These are phyloP conservation scores for Pythium rishiriense DNA, from an alignment of 352 stramenopile genomes.

Conservation along the genomic window DNA sequence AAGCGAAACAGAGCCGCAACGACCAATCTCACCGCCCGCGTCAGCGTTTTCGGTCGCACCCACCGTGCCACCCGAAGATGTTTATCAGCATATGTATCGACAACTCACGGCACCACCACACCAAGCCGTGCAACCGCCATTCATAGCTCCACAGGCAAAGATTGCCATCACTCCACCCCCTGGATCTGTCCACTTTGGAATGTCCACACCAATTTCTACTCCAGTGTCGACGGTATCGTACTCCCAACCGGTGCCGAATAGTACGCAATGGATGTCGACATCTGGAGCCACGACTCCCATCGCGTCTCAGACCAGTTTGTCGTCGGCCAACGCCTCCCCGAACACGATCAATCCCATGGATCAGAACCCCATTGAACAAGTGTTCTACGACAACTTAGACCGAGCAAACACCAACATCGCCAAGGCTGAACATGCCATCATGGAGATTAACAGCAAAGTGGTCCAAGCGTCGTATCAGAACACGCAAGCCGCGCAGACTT, in stretches of 20 bases:
- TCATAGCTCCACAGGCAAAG: background rate
- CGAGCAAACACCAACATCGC: slow-evolving; percentile 43
- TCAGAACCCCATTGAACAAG: slow-evolving; percentile 53
- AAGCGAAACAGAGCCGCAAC: background rate
- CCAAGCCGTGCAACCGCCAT: background rate
- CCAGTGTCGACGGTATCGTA: background rate
- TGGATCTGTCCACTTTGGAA: background rate
- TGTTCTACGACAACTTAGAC: slow-evolving; percentile 56
- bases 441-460: slow-evolving; percentile 44
- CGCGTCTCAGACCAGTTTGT: background rate
- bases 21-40: background rate
- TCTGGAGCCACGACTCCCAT: background rate
- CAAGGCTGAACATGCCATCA: slow-evolving; percentile 42
- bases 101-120: background rate
- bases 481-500: slow-evolving; percentile 33
- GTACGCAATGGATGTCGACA: background rate
- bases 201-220: background rate
- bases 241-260: background rate
- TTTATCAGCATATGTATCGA: background rate
- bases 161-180: slow-evolving; percentile 2
- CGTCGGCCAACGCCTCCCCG: background rate
- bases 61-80: background rate
- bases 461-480: slow-evolving; percentile 49
- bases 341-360: slow-evolving; percentile 4
- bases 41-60: background rate